Evolutionary conservation across 371 early-diverging fungal genomes (phyloP).

Genomic region (Saksenaea vasiformis): DNA sequence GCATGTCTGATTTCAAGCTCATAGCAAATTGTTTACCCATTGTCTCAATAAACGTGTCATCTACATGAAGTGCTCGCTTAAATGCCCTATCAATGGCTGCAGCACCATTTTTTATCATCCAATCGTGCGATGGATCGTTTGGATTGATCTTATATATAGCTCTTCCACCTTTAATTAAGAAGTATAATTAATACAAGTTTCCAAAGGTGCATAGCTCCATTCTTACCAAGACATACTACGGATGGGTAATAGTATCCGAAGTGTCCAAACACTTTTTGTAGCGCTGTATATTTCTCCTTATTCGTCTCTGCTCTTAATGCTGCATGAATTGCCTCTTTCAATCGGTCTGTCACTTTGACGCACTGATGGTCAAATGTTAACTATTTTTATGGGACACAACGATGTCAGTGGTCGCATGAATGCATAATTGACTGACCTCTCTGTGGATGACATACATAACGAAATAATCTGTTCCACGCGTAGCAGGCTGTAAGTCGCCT

Average conservation of each 20-base stretch:
- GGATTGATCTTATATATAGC: background rate
- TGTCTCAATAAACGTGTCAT: background rate
- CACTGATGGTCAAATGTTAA: background rate
- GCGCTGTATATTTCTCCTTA: background rate
- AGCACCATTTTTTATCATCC: background rate
- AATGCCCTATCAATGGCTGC: background rate
- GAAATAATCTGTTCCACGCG: background rate
- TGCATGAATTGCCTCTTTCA: background rate
- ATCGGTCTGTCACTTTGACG: background rate
- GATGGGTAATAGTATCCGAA: background rate
- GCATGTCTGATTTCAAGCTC: too few species aligned
- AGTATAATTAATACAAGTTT: background rate
- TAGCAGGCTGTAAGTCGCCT: background rate
- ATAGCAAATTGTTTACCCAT: background rate
- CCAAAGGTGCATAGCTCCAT: background rate
- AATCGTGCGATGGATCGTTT: background rate
- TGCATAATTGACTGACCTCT: background rate
- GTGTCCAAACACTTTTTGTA: background rate
- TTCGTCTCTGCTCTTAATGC: background rate
- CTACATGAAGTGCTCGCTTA: background rate
- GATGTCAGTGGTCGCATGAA: background rate
- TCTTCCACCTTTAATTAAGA: background rate
- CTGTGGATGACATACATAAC: background rate
- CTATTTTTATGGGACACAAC: too few species aligned
- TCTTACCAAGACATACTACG: background rate